Conservation (phyloP, 1,284 basidiomycete genomes). For the Coniferiporia weirii region DNA sequence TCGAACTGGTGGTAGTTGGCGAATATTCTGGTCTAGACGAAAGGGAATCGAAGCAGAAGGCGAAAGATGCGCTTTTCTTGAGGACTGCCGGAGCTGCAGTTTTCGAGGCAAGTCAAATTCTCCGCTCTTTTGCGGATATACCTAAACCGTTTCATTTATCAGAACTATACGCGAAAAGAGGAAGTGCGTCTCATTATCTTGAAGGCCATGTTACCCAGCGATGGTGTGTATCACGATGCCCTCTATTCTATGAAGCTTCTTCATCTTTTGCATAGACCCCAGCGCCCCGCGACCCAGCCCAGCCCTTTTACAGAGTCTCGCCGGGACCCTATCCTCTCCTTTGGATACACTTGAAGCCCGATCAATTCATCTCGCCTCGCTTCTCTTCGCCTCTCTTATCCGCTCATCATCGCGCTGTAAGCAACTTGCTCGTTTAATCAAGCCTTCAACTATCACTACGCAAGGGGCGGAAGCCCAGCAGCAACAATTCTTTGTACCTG, state of each 20-base stretch:
- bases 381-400: constrained; percentile 69
- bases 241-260: constrained; percentile 11
- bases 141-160: not conserved
- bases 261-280: constrained; percentile 27
- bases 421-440: constrained; percentile 65
- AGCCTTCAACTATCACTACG: constrained; percentile 41
- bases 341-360: constrained; percentile 48
- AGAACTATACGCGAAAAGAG: constrained; percentile 73
- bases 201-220: constrained; percentile 58
- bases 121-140: not conserved
- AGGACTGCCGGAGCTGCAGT: constrained; percentile 59
- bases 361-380: constrained; percentile 61
- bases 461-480: constrained; percentile 35
- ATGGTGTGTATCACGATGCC: constrained; percentile 33
- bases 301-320: constrained; percentile 61
- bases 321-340: constrained; percentile 48
- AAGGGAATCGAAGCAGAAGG: constrained; percentile 35
- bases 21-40: constrained; percentile 69
- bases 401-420: constrained; percentile 69
- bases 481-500: constrained; percentile 60
- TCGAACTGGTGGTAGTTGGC: constrained; percentile 69
- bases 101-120: constrained; percentile 52
- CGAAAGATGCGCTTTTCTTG: constrained; percentile 58
- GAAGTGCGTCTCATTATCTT: constrained; percentile 62
- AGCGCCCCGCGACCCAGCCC: constrained; percentile 43